Conservation (phyloP, 2,329 filamentous ascomycete species). For the Colletotrichum godetiae region DNA sequence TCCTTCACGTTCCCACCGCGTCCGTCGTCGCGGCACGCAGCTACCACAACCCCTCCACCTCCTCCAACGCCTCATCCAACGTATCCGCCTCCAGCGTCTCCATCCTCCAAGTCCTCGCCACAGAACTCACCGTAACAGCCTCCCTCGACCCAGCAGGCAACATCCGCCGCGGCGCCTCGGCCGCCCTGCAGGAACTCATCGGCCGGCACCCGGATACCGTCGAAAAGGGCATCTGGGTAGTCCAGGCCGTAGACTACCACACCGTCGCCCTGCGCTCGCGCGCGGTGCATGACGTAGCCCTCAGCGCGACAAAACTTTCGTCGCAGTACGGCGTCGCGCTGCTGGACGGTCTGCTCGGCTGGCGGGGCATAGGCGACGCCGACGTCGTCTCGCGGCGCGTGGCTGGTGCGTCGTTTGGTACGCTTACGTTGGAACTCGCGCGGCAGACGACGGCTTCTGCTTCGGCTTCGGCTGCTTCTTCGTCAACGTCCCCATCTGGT, state of each 20-base stretch:
- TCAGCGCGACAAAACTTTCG: constrained; percentile 74
- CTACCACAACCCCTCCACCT: constrained; percentile 40
- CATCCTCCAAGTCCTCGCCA: constrained; percentile 82
- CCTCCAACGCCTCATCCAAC: constrained; percentile 47
- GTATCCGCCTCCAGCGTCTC: constrained; percentile 48
- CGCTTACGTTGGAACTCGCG: constrained; percentile 58
- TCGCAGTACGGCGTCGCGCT: constrained; percentile 77
- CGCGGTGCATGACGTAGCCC: constrained; percentile 82
- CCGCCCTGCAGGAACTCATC: constrained; percentile 92
- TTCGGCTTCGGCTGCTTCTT: not conserved
- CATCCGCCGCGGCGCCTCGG: constrained; percentile 90
- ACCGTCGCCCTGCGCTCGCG: constrained; percentile 87
- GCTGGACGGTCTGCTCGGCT: constrained; percentile 77
- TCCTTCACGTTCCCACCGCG: constrained; percentile 70
- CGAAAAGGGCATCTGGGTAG: constrained; percentile 82
- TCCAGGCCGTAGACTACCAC: constrained; percentile 94
- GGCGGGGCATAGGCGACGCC: constrained; percentile 87
- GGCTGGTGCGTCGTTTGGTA: constrained; percentile 77
- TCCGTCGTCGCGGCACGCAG: constrained; percentile 55
- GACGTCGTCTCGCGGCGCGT: constrained; percentile 80
- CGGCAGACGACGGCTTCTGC: not conserved
- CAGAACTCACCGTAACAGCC: constrained; percentile 82
- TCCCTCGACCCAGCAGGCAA: constrained; percentile 93
- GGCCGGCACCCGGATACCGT: constrained; percentile 92
- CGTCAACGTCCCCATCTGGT: not conserved